Conservation (phyloP, 2,329 filamentous ascomycete species). For the Penicillium vulpinum region DNA sequence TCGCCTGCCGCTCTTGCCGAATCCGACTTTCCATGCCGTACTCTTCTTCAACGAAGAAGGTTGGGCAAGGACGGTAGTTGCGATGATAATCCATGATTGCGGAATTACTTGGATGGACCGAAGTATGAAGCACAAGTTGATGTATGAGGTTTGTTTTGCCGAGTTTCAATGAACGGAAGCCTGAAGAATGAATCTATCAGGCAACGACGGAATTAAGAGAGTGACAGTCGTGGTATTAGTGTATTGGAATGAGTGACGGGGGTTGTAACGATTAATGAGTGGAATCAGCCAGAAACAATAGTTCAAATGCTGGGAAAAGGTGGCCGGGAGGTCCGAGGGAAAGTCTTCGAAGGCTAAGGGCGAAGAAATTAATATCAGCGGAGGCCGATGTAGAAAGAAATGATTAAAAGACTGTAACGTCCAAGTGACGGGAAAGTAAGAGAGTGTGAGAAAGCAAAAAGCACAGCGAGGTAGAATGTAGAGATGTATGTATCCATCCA, state of each 20-base stretch:
- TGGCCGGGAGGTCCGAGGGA: conserved; percentile 28
- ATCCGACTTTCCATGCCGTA: conserved; percentile 57
- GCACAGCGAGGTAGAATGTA: conserved; percentile 11
- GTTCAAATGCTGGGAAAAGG: conserved; percentile 37
- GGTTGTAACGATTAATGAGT: conserved; percentile 55
- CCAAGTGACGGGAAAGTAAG: not conserved
- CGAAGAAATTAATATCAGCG: conserved; percentile 36
- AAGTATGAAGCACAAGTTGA: conserved; percentile 1
- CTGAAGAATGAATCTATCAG: conserved; percentile 42
- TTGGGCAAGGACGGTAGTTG: conserved; percentile 65
- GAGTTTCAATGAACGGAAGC: conserved; percentile 44
- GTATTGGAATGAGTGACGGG: conserved; percentile 52
- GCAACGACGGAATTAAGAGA: conserved; percentile 50
- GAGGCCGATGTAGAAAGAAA: conserved; percentile 1
- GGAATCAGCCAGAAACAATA: conserved; percentile 45
- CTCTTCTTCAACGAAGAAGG: conserved; percentile 65
- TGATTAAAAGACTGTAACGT: conserved; percentile 13
- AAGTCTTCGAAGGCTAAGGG: conserved; percentile 35
- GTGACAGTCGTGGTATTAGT: conserved; percentile 51
- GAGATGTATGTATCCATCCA: conserved; percentile 14
- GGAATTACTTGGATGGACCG: conserved; percentile 14
- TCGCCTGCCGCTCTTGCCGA: conserved; percentile 45
- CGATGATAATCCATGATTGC: conserved; percentile 58
- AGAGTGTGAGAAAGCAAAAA: conserved; percentile 5
- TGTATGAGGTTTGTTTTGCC: conserved; percentile 18